Evolutionary conservation across 129 eudicot genomes (phyloP).

Genomic region (Artemisia argyi): DNA sequence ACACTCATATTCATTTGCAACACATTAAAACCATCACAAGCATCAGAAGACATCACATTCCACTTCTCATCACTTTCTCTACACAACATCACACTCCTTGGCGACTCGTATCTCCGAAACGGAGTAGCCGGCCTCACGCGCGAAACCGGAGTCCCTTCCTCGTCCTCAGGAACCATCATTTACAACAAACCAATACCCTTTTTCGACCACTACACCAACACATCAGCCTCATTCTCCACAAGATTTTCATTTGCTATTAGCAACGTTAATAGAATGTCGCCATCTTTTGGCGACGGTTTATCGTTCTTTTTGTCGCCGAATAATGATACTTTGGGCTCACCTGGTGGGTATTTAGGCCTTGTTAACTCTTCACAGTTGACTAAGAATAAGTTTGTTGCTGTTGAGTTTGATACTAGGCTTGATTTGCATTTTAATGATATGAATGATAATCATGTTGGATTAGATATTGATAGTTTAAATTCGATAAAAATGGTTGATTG

Average conservation of each 20-base stretch:
- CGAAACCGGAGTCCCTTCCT: slow-evolving; percentile 37
- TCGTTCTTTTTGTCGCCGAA: slow-evolving; percentile 76
- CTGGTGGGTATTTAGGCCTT: slow-evolving; percentile 83
- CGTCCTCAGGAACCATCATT: slow-evolving; percentile 37
- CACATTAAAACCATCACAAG: not conserved
- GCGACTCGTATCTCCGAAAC: slow-evolving; percentile 79
- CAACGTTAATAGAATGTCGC: slow-evolving; percentile 45
- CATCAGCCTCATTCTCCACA: slow-evolving; percentile 81
- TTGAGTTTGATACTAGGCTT: slow-evolving; percentile 79
- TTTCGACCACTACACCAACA: slow-evolving; percentile 43
- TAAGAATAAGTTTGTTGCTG: slow-evolving; percentile 69
- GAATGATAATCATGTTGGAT: slow-evolving; percentile 81
- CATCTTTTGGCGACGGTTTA: slow-evolving; percentile 66
- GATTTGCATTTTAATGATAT: slow-evolving; percentile 77
- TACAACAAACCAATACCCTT: slow-evolving; percentile 33
- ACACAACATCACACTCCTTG: slow-evolving; percentile 79
- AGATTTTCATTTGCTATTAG: slow-evolving; percentile 54
- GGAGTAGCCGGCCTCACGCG: slow-evolving; percentile 55
- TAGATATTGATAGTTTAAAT: slow-evolving; percentile 73
- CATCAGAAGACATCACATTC: slow-evolving; percentile 44
- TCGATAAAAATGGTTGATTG: slow-evolving; percentile 74
- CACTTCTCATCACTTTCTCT: slow-evolving; percentile 62
- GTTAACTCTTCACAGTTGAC: slow-evolving; percentile 72
- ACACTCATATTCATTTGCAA: slow-evolving; percentile 20
- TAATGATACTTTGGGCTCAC: slow-evolving; percentile 57